Evolutionary conservation across 1,284 basidiomycete genomes (phyloP), one percentile per base, ranked within the genome.

Genomic region (Xerocomus minutiporus): DNA sequence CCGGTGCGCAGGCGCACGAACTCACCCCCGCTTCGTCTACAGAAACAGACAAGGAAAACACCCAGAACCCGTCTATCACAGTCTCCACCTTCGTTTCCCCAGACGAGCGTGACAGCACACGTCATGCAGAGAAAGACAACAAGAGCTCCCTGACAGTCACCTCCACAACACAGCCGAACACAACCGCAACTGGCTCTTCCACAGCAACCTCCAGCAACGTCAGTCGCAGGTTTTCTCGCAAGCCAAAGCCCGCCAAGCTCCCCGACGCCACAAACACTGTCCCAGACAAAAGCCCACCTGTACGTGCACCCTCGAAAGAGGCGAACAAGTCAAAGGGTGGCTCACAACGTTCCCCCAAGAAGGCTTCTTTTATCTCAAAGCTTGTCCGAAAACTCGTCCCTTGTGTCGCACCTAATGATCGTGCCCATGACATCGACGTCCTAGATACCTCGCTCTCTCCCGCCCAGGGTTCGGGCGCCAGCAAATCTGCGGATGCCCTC

Each of bases 381-480:
- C 64, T 80, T 38, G 64, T 80, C 49, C 72, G 72, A 53, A 76
- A 73, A 50, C 70, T 80, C 48, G 73, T 80, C 29, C 79, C 78
- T 20, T 81, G 79, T 53, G 69, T 79, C 46, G 71, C 72, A 15
- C 71, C 77, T 17, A 71, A 67, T 41, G 66, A 65, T 47, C 67
- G 67, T 53, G 61, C 73, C 25, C 76, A 75, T 56, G 71, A 71
- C 52, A 51, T 70, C 53, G 71, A 69, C 48, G 29, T 63, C n/a
- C 32, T 45, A 13, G 54, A 55, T 0, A 32, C 58, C 2, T 55
- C 32, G 34, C 43, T 20, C 20, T 20, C 48, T 5, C 46, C 20
- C 17, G n/a, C 51, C 1, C 66, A 66, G 39, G 40, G 44, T 44
- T 39, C 53, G 7, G 59, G 55, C 34, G 41, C 51, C 13, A 52